These are phyloP conservation scores for Pyronema omphalodes DNA, from an alignment of 495 filamentous ascomycete genomes.

Conservation along the genomic window DNA sequence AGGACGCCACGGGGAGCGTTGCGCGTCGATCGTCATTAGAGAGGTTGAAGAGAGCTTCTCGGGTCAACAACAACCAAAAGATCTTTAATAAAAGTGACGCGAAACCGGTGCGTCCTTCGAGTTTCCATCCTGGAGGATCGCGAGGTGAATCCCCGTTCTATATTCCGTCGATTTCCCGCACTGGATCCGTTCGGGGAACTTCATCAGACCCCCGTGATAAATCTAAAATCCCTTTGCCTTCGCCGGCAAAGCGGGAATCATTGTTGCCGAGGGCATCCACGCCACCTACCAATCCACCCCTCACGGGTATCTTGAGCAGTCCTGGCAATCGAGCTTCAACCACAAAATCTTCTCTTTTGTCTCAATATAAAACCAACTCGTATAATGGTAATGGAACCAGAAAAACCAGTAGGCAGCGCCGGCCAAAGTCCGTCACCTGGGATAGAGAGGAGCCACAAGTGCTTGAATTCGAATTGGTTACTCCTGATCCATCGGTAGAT, in stretches of 20 bases:
- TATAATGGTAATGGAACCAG: constrained; percentile 46
- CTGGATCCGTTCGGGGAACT: constrained; percentile 39
- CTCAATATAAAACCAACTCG: constrained; percentile 45
- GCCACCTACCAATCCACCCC: constrained; percentile 29
- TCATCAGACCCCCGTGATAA: constrained; percentile 17
- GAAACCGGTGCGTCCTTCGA: constrained; percentile 58
- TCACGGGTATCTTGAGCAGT: constrained; percentile 34
- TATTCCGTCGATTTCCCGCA: constrained; percentile 39
- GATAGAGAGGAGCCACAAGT: constrained; percentile 83
- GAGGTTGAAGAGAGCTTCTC: constrained; percentile 75
- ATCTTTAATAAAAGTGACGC: constrained; percentile 84
- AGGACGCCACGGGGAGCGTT: constrained; percentile 43
- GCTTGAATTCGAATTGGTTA: constrained; percentile 95
- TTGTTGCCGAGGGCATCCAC: constrained; percentile 18
- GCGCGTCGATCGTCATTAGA: constrained; percentile 75
- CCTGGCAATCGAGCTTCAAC: constrained; percentile 63
- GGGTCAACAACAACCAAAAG: constrained; percentile 94
- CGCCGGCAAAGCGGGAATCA: constrained; percentile 8
- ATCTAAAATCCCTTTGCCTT: constrained; percentile 17
- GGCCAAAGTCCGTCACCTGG: constrained; percentile 92
- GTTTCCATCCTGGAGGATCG: constrained; percentile 11
- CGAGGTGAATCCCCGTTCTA: constrained; percentile 9
- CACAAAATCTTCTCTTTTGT: constrained; percentile 65
- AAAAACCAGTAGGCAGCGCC: constrained; percentile 48
- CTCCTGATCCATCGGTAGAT: constrained; percentile 77